These are phyloP conservation scores for Brasenia schreberi DNA, from an alignment of 164 flowering plant species.

Conservation along the genomic window DNA sequence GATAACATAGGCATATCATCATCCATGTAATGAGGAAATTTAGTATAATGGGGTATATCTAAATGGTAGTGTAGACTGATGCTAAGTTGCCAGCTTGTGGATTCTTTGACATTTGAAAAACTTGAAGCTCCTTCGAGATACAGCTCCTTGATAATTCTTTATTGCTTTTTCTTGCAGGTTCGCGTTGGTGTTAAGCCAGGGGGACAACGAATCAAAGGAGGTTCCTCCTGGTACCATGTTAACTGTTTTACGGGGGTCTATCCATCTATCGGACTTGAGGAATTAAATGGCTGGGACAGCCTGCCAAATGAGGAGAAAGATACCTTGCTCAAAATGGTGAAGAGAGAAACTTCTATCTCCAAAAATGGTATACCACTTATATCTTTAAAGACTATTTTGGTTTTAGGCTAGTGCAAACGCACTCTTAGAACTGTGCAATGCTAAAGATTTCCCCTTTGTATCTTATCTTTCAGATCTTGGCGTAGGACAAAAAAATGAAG, in stretches of 20 bases:
- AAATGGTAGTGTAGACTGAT: not conserved
- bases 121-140: not conserved
- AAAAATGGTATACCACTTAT: constrained; percentile 27
- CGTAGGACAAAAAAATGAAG: constrained; percentile 12
- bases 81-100: not conserved
- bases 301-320: constrained; percentile 50
- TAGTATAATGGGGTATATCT: not conserved
- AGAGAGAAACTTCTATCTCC: constrained; percentile 20
- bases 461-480: not conserved
- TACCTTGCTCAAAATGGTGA: constrained; percentile 23
- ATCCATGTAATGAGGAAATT: not conserved
- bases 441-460: not conserved
- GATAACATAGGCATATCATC: no score
- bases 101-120: no score
- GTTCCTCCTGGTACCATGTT: constrained; percentile 82
- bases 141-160: not conserved
- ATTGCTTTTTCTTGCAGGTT: constrained; percentile 26
- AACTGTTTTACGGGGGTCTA: constrained; percentile 52
- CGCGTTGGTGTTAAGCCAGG: constrained; percentile 63
- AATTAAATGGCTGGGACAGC: constrained; percentile 61
- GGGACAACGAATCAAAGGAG: constrained; percentile 44
- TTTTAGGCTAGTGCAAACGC: no score
- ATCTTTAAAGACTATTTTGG: not conserved
- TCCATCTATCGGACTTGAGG: constrained; percentile 43
- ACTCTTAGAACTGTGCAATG: not conserved